phyloP scores from a whole-genome alignment of 768 basidiomycete species.

The Kwoniella sp. region DNA sequence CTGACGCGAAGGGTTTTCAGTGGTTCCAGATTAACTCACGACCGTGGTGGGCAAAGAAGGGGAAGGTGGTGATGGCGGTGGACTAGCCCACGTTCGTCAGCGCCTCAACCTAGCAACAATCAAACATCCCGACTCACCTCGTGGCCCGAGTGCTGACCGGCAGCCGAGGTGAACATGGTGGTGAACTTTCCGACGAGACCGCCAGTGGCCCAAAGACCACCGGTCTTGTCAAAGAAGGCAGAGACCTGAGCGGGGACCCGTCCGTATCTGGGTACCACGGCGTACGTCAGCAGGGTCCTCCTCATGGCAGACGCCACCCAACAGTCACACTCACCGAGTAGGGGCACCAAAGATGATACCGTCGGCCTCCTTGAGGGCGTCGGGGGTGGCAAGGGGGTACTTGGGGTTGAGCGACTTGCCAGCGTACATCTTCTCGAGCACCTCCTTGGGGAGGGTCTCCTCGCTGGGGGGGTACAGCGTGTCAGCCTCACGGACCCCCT shows the following conservation, averaged over 20 bases:
- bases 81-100: conserved; percentile 23
- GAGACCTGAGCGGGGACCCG: conserved; percentile 46
- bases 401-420: conserved; percentile 59
- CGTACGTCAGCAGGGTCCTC: not conserved
- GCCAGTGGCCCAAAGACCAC: conserved; percentile 53
- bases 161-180: conserved; percentile 67
- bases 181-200: conserved; percentile 62
- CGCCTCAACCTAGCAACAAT: not conserved
- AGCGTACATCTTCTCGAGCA: conserved; percentile 62
- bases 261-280: conserved; percentile 53
- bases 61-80: conserved; percentile 55
- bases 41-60: conserved; percentile 62
- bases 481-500: not conserved
- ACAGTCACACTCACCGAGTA: conserved; percentile 21
- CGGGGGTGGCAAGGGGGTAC: conserved; percentile 64
- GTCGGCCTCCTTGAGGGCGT: conserved; percentile 57
- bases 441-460: conserved; percentile 70
- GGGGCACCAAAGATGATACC: conserved; percentile 65
- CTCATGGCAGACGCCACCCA: not conserved
- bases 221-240: conserved; percentile 62
- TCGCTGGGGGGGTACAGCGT: conserved; percentile 41
- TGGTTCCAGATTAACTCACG: not conserved
- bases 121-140: conserved; percentile 16
- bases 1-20: not conserved
- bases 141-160: conserved; percentile 74